Evolutionary conservation across 805 yeast genomes (phyloP).

Genomic region (Starmerella lactis-condensi): DNA sequence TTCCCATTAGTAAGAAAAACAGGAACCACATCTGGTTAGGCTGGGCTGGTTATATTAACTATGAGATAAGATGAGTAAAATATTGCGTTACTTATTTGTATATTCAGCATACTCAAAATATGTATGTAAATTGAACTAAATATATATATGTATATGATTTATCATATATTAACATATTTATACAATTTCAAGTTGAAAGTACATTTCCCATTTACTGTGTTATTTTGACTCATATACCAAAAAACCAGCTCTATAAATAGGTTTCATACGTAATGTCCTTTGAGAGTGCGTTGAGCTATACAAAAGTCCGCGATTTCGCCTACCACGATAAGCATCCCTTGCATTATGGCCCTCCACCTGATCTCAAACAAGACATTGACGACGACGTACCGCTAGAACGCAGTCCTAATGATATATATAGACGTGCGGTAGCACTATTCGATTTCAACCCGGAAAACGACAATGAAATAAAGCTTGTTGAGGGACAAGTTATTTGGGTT

Average conservation of each 20-base stretch:
- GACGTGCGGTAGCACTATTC: constrained; percentile 69
- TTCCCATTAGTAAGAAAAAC: constrained; percentile 8
- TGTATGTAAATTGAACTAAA: too few relatives aligned
- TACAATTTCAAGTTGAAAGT: too few relatives aligned
- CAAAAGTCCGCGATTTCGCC: constrained; percentile 65
- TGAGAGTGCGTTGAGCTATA: constrained; percentile 21
- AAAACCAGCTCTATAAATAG: too few relatives aligned
- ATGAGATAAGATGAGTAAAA: too few relatives aligned
- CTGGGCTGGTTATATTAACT: too few relatives aligned
- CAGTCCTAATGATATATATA: constrained; percentile 26
- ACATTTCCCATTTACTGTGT: background rate
- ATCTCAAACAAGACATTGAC: constrained; percentile 7
- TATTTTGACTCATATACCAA: constrained; percentile 1
- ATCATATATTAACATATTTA: too few relatives aligned
- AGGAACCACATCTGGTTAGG: too few relatives aligned
- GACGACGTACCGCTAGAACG: background rate
- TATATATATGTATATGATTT: too few relatives aligned
- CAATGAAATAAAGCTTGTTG: constrained; percentile 60
- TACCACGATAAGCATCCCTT: constrained; percentile 52
- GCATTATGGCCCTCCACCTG: constrained; percentile 36
- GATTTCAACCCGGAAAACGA: constrained; percentile 88
- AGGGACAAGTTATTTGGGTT: constrained; percentile 72
- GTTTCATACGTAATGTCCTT: constrained; percentile 15
- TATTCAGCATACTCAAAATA: too few relatives aligned
- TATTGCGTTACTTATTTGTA: too few relatives aligned